Evolutionary conservation across 2,329 filamentous ascomycete genomes (phyloP).

Genomic region (Penicillium crustosum): DNA sequence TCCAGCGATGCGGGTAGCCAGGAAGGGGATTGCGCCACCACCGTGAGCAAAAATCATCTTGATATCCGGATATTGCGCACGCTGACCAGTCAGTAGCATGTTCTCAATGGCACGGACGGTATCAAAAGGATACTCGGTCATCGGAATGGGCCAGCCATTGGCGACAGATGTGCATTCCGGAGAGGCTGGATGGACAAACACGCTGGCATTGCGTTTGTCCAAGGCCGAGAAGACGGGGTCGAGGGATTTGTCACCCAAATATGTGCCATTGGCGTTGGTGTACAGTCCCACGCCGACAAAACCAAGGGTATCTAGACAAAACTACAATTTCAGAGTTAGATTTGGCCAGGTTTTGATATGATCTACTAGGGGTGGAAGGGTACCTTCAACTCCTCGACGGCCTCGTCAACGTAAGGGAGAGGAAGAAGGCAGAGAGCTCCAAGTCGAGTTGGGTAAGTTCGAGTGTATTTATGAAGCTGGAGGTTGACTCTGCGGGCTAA

Average conservation of each 20-base stretch:
- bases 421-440: conserved; percentile 12
- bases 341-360: not conserved
- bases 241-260: conserved; percentile 1
- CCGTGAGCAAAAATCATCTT: conserved; percentile 28
- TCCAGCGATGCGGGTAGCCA: conserved; percentile 23
- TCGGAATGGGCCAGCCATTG: conserved; percentile 12
- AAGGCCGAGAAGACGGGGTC: conserved; percentile 7
- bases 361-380: not conserved
- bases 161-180: conserved; percentile 10
- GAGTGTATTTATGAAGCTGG: conserved; percentile 4
- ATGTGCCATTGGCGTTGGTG: conserved; percentile 8
- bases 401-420: conserved; percentile 8
- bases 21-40: conserved; percentile 26
- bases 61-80: conserved; percentile 19
- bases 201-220: conserved; percentile 1
- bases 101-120: conserved; percentile 27
- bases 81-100: conserved; percentile 21
- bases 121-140: conserved; percentile 31
- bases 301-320: conserved; percentile 1
- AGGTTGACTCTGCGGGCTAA: conserved; percentile 11
- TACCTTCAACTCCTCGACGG: conserved; percentile 6
- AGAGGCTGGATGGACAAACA: conserved; percentile 9
- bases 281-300: conserved; percentile 9
- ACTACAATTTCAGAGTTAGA: not conserved
- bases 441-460: conserved; percentile 5